These are phyloP conservation scores for Neurospora intermedia DNA, from an alignment of 495 filamentous ascomycete species.

Conservation along the genomic window DNA sequence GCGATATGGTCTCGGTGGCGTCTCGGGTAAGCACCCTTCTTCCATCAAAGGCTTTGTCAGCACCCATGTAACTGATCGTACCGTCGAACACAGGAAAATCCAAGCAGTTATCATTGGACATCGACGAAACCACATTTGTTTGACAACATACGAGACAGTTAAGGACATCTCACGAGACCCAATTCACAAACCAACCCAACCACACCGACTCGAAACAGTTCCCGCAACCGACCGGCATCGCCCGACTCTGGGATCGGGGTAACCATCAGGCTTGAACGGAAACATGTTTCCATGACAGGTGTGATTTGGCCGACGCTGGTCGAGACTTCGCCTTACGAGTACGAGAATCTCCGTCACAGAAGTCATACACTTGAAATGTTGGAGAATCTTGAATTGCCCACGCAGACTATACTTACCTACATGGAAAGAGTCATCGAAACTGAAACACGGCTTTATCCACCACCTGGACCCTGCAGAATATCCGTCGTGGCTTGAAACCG, in stretches of 20 bases:
- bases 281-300: neutral
- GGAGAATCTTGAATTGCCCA: neutral
- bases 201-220: neutral
- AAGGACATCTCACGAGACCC: neutral
- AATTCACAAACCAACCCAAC: neutral
- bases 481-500: neutral
- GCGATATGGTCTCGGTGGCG: neutral
- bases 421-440: neutral
- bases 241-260: neutral
- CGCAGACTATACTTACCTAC: neutral
- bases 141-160: neutral
- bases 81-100: neutral
- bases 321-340: neutral
- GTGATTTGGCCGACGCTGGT: neutral
- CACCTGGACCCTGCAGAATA: neutral
- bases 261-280: neutral
- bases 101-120: neutral
- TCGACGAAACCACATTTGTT: neutral
- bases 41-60: neutral
- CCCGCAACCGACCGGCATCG: neutral
- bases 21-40: neutral
- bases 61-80: neutral
- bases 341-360: neutral
- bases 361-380: neutral
- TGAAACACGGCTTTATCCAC: neutral